phyloP scores from a whole-genome alignment of 78 protist species.

The Salpingoeca rosetta region DNA sequence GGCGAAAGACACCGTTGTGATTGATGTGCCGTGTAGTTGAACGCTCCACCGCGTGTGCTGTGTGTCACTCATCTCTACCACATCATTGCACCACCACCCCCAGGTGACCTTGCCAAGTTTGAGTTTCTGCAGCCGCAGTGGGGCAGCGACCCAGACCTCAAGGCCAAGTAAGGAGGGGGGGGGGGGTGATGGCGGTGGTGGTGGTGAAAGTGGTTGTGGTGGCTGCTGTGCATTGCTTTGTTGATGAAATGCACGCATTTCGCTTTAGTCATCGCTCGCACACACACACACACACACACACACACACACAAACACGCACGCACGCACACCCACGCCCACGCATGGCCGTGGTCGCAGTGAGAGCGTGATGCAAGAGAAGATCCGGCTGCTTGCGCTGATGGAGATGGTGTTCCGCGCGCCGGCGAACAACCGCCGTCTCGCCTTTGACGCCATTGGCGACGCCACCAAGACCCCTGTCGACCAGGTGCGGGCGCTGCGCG shows the following conservation, averaged over 20 bases:
- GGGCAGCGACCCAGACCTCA: not conserved
- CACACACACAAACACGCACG: not conserved
- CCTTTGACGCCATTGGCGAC: conserved; percentile 14
- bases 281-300: not conserved
- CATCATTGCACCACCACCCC: too few species aligned
- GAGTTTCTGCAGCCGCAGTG: not conserved
- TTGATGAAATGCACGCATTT: too few species aligned
- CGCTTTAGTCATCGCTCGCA: too few species aligned
- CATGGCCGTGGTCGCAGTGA: not conserved
- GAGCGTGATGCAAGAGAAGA: not conserved
- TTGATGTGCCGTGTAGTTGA: too few species aligned
- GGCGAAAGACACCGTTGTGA: too few species aligned
- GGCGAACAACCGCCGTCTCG: conserved; percentile 1
- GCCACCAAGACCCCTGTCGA: not conserved
- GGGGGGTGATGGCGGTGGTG: too few species aligned
- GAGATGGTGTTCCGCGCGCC: conserved; percentile 33
- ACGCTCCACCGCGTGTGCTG: too few species aligned
- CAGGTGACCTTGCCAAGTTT: not conserved
- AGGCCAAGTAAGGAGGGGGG: too few species aligned
- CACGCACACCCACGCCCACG: not conserved
- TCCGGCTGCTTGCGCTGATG: conserved; percentile 29
- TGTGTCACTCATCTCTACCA: too few species aligned
- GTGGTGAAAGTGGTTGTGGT: too few species aligned
- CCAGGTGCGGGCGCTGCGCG: conserved; percentile 15
- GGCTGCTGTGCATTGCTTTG: too few species aligned